A percentile compares a stretch with the other conserved stretches of the same genome.
These are phyloP conservation scores for Boechera divaricarpa DNA, from an alignment of 345 rosid genomes.

Conservation along the genomic window DNA sequence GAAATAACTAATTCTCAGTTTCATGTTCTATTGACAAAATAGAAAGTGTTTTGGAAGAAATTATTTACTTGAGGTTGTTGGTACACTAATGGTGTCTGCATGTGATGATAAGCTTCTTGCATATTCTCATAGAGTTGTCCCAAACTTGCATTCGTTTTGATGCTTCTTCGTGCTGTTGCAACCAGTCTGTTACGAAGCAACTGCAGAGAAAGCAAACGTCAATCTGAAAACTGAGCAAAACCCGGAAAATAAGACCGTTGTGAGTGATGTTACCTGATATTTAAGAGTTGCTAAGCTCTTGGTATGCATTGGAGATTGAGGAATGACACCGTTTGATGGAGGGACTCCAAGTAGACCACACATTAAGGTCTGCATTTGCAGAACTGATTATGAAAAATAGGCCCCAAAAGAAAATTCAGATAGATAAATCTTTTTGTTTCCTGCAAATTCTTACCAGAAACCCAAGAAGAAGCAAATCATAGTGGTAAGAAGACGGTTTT, in stretches of 20 bases:
- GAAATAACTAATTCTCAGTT: slow-evolving; percentile 25
- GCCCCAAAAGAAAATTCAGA: background rate
- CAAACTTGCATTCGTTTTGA: slow-evolving; percentile 71
- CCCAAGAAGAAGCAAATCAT: slow-evolving; percentile 87
- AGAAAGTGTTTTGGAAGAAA: background rate
- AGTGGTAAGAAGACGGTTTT: slow-evolving; percentile 92
- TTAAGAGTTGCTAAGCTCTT: slow-evolving; percentile 92
- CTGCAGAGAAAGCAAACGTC: slow-evolving; percentile 49
- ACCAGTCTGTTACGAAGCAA: slow-evolving; percentile 82
- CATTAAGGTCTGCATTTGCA: slow-evolving; percentile 62
- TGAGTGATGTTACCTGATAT: slow-evolving; percentile 67
- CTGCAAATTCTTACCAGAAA: slow-evolving; percentile 60
- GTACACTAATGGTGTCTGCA: slow-evolving; percentile 89
- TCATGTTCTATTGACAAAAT: background rate
- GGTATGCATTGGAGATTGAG: slow-evolving; percentile 99
- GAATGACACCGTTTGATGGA: slow-evolving; percentile 96
- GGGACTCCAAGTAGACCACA: slow-evolving; percentile 97
- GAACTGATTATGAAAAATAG: background rate
- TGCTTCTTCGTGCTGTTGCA: slow-evolving; percentile 68
- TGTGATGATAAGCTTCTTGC: slow-evolving; percentile 82
- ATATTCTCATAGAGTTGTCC: slow-evolving; percentile 82
- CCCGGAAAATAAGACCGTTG: background rate
- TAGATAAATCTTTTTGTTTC: background rate
- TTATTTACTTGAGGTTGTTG: slow-evolving; percentile 58
- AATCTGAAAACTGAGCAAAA: slow-evolving; percentile 8